A percentile compares a stretch with the other conserved stretches of the same genome.
Conservation (phyloP, 2,329 filamentous ascomycete genomes). For the Alternaria sp. region DNA sequence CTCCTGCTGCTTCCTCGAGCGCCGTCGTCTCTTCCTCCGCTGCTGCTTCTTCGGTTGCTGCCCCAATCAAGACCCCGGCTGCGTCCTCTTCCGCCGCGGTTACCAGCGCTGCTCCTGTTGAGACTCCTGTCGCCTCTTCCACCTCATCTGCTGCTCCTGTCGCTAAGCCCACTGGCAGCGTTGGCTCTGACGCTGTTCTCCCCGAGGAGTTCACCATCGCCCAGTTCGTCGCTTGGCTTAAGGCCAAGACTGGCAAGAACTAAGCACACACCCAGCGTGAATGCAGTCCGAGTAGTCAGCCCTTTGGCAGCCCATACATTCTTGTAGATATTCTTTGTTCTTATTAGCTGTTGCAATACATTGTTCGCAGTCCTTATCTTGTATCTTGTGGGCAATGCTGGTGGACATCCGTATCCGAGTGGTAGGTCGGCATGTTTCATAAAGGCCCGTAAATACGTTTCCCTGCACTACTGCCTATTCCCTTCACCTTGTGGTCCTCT, state of each 20-base stretch:
- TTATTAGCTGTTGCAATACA: neutral
- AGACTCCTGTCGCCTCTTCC: conserved; percentile 13
- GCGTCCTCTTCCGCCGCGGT: conserved; percentile 8
- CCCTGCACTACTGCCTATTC: too few relatives aligned
- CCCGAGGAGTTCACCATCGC: conserved; percentile 35
- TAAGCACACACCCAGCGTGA: neutral
- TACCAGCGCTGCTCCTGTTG: conserved; percentile 2
- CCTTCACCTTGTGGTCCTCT: too few relatives aligned
- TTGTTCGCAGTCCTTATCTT: neutral
- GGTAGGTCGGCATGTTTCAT: neutral
- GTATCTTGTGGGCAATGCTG: neutral
- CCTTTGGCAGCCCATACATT: conserved; percentile 4
- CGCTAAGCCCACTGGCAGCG: conserved; percentile 14
- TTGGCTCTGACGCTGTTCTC: conserved; percentile 22
- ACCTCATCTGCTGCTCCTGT: conserved; percentile 5
- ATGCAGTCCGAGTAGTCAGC: neutral
- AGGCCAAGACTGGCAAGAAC: conserved; percentile 20
- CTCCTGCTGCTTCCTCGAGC: conserved; percentile 13
- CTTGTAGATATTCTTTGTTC: conserved; percentile 20
- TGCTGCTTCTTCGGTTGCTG: conserved; percentile 1
- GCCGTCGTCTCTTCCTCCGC: neutral
- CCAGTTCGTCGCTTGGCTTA: conserved; percentile 37
- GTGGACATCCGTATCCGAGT: neutral
- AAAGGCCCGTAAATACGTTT: too few relatives aligned
- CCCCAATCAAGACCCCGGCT: neutral